Percentiles rank a stretch among this genome's conserved stretches.
phyloP scores from a whole-genome alignment of 2,329 filamentous ascomycete genomes.

The Penicillium sp. region DNA sequence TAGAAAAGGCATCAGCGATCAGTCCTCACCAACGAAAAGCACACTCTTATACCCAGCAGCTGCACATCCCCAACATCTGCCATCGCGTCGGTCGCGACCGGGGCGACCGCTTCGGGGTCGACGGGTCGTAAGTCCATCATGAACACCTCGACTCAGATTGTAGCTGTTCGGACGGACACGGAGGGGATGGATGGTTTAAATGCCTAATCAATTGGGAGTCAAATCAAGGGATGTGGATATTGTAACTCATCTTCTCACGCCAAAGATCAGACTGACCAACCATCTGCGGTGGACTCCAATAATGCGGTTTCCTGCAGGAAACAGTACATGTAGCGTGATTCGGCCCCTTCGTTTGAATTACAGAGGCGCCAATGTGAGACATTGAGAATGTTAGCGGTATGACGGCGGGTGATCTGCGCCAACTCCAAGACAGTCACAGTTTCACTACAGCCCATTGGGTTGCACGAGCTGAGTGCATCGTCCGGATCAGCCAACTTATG shows the following conservation, averaged over 20 bases:
- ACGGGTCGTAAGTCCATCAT: neutral
- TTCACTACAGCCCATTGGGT: neutral
- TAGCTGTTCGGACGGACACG: neutral
- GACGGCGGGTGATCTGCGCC: neutral
- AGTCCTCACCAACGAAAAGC: neutral
- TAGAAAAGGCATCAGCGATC: constrained; percentile 12
- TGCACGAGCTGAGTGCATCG: neutral
- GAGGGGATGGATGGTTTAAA: neutral
- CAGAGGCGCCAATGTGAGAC: neutral
- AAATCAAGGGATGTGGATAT: neutral
- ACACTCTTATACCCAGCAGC: neutral
- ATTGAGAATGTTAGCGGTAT: neutral
- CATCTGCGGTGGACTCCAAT: neutral
- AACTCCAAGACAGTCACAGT: too few relatives aligned
- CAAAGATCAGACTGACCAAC: neutral
- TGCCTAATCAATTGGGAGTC: neutral
- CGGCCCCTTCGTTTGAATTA: neutral
- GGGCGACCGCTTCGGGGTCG: neutral
- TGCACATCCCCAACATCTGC: neutral
- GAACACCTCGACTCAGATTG: neutral
- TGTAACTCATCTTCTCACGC: neutral
- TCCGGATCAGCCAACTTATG: neutral
- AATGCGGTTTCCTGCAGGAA: neutral
- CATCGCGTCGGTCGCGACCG: neutral
- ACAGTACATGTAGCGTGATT: neutral